A percentile compares a stretch with the other conserved stretches of the same genome.
Evolutionary conservation across 305 asterid genomes (phyloP).

Genomic region (Ilex paraguariensis): DNA sequence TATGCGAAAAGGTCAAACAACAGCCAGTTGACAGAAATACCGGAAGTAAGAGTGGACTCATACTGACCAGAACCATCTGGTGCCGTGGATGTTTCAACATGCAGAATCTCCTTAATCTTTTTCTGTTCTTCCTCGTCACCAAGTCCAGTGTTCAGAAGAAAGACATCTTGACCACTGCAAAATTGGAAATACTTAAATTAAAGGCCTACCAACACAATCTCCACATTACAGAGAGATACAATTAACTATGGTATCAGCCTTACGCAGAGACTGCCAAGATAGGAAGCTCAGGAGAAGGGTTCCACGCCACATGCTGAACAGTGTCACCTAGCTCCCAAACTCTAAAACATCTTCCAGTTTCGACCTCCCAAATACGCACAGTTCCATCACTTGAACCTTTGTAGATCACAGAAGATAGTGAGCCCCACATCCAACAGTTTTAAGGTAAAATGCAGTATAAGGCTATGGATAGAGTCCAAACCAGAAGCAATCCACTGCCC

Average conservation of each 20-base stretch:
- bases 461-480: conserved; percentile 21
- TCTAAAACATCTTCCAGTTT: conserved; percentile 83
- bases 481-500: conserved; percentile 99
- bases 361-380: conserved; percentile 96
- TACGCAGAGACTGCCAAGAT: conserved; percentile 82
- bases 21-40: conserved; percentile 1
- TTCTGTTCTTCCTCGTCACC: conserved; percentile 71
- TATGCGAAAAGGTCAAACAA: conserved; percentile 3
- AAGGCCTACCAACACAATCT: conserved; percentile 12
- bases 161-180: conserved; percentile 74
- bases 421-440: not conserved
- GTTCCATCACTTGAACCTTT: conserved; percentile 92
- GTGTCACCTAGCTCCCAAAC: conserved; percentile 81
- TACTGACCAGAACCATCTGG: conserved; percentile 63
- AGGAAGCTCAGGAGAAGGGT: conserved; percentile 75
- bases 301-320: conserved; percentile 75
- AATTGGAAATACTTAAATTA: conserved; percentile 7
- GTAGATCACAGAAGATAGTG: conserved; percentile 7
- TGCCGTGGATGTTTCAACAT: conserved; percentile 32
- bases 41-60: not conserved
- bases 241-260: conserved; percentile 18
- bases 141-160: conserved; percentile 51
- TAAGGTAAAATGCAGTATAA: not conserved
- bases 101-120: conserved; percentile 60
- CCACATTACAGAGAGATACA: not conserved